A percentile compares a stretch with the other conserved stretches of the same genome.
Evolutionary conservation across 2,329 filamentous ascomycete genomes (phyloP).

Genomic region (Teratosphaeria destructans): DNA sequence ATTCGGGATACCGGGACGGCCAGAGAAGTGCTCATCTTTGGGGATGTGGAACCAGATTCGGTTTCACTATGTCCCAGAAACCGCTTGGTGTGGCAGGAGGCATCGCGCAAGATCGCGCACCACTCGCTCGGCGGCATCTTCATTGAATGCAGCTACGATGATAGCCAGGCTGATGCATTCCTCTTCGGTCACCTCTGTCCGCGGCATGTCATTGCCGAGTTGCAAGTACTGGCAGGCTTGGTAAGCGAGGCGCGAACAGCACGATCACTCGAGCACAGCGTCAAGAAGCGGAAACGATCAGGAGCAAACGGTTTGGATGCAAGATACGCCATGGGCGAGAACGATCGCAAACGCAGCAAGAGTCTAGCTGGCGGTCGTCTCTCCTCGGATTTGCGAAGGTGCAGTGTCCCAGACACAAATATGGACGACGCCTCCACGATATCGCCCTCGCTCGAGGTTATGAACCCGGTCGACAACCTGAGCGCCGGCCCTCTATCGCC

Average conservation of each 20-base stretch:
- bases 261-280: slow-evolving; percentile 31
- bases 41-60: slow-evolving; percentile 87
- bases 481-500: slow-evolving; percentile 11
- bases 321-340: slow-evolving; percentile 12
- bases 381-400: slow-evolving; percentile 8
- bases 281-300: slow-evolving; percentile 56
- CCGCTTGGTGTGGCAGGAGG: slow-evolving; percentile 72
- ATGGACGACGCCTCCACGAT: slow-evolving; percentile 5
- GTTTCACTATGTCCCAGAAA: slow-evolving; percentile 75
- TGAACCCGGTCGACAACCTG: slow-evolving; percentile 2
- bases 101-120: slow-evolving; percentile 69
- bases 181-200: slow-evolving; percentile 87
- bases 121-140: slow-evolving; percentile 72
- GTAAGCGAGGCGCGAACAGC: slow-evolving; percentile 44
- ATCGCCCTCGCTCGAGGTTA: slow-evolving; percentile 8
- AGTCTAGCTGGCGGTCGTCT: slow-evolving; percentile 13
- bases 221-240: slow-evolving; percentile 59
- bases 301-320: slow-evolving; percentile 28
- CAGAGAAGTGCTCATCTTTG: slow-evolving; percentile 82
- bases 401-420: slow-evolving; percentile 15
- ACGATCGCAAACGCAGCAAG: slow-evolving; percentile 25
- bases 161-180: slow-evolving; percentile 63
- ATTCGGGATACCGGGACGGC: slow-evolving; percentile 53
- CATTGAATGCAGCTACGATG: slow-evolving; percentile 90
- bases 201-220: slow-evolving; percentile 68